Conservation (phyloP, 1,284 basidiomycete species). For the Ustilago curta region DNA sequence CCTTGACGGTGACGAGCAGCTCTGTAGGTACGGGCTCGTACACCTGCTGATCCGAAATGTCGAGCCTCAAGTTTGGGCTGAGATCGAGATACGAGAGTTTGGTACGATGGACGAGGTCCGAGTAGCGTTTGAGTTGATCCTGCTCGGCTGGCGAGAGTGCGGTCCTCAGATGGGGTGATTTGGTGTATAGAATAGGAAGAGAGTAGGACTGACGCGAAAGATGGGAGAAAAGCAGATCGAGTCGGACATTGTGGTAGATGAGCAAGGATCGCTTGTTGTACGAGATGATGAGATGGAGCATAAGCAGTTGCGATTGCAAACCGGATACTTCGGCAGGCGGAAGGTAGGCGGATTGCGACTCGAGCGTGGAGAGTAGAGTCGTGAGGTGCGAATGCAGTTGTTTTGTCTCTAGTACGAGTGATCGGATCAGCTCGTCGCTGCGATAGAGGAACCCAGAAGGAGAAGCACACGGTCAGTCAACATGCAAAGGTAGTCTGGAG, state of each 20-base stretch:
- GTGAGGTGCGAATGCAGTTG: slow-evolving; percentile 76
- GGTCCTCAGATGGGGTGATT: slow-evolving; percentile 4
- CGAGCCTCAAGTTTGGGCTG: slow-evolving; percentile 12
- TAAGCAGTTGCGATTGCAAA: slow-evolving; percentile 78
- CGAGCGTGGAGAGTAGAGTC: slow-evolving; percentile 72
- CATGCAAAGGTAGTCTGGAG: not conserved
- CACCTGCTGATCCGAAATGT: slow-evolving; percentile 22
- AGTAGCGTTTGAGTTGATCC: slow-evolving; percentile 24
- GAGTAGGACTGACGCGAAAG: slow-evolving; percentile 8
- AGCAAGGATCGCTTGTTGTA: slow-evolving; percentile 93
- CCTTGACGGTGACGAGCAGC: slow-evolving; percentile 31
- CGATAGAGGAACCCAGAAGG: not conserved
- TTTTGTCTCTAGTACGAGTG: slow-evolving; percentile 88
- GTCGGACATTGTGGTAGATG: slow-evolving; percentile 87
- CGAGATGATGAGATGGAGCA: slow-evolving; percentile 86
- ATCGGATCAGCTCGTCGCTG: slow-evolving; percentile 81
- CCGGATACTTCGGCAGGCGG: slow-evolving; percentile 69
- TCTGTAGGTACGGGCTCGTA: slow-evolving; percentile 25
- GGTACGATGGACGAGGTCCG: slow-evolving; percentile 18
- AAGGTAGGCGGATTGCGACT: slow-evolving; percentile 31
- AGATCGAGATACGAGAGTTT: slow-evolving; percentile 31
- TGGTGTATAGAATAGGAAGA: slow-evolving; percentile 18
- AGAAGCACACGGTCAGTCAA: not conserved
- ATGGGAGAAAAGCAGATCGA: slow-evolving; percentile 72
- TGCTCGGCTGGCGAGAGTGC: slow-evolving; percentile 15